Conservation (phyloP, 306 rosid species). For the Alnus rubra region DNA sequence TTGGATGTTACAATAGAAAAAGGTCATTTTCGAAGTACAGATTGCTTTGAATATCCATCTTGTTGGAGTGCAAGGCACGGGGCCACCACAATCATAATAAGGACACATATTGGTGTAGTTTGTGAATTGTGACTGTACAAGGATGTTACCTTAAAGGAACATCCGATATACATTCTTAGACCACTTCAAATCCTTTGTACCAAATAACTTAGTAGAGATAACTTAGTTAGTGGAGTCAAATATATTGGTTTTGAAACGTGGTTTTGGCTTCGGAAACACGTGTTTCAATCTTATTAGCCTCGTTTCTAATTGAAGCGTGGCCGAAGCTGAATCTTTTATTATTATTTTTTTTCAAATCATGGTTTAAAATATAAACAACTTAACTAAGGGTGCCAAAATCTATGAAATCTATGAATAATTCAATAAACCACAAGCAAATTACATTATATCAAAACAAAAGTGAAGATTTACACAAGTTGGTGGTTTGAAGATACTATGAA, state of each 20-base stretch:
- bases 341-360: too few relatives aligned
- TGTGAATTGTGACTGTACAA: too few relatives aligned
- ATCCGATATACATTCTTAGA: too few relatives aligned
- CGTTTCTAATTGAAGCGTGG: too few relatives aligned
- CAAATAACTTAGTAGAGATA: too few relatives aligned
- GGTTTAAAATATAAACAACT: not conserved
- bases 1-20: not conserved
- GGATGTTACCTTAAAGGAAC: too few relatives aligned
- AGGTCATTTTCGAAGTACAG: not conserved
- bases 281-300: too few relatives aligned
- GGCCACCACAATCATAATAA: not conserved
- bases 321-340: too few relatives aligned
- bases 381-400: not conserved
- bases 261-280: too few relatives aligned
- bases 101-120: not conserved
- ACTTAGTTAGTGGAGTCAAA: too few relatives aligned
- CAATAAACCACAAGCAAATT: not conserved
- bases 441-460: not conserved
- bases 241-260: too few relatives aligned
- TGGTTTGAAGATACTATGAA: not conserved
- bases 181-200: not conserved
- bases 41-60: not conserved
- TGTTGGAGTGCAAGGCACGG: not conserved
- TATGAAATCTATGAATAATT: not conserved
- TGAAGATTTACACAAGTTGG: slow-evolving; percentile 6